Evolutionary conservation across 2,329 filamentous ascomycete species (phyloP).

Genomic region (Fusarium irregulare): DNA sequence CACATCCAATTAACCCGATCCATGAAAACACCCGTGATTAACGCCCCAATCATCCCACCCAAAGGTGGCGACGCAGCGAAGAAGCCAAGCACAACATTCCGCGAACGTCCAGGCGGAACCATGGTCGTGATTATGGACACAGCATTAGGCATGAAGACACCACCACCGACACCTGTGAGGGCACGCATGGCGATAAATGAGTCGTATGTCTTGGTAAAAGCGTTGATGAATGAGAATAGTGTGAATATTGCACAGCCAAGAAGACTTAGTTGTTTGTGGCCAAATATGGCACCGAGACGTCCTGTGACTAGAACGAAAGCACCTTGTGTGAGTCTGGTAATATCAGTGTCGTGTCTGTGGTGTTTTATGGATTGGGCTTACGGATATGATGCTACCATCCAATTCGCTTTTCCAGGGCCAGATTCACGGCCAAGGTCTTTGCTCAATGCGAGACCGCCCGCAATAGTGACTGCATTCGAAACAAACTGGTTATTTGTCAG

Average conservation of each 20-base stretch:
- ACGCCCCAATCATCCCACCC: constrained; percentile 47
- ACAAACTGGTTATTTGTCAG: not conserved
- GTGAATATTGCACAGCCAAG: constrained; percentile 56
- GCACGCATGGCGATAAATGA: constrained; percentile 58
- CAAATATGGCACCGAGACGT: constrained; percentile 64
- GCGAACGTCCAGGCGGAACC: constrained; percentile 57
- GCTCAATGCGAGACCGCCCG: constrained; percentile 9
- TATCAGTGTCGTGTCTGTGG: fast-evolving
- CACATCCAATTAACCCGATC: constrained; percentile 1
- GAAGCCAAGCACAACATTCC: constrained; percentile 32
- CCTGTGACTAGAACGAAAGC: constrained; percentile 65
- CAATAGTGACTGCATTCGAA: constrained; percentile 10
- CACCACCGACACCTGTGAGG: constrained; percentile 61
- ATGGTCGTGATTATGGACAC: constrained; percentile 62
- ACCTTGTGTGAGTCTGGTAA: constrained; percentile 58
- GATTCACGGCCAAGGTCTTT: constrained; percentile 10
- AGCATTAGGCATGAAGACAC: constrained; percentile 63
- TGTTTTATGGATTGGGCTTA: fast-evolving
- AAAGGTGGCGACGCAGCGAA: constrained; percentile 50
- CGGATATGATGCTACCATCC: constrained; percentile 29
- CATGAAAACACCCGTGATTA: not conserved
- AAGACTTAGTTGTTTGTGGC: constrained; percentile 59
- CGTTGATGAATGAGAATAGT: constrained; percentile 57
- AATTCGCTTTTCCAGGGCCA: constrained; percentile 17
- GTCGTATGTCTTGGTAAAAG: constrained; percentile 56